Evolutionary conservation across 2,329 filamentous ascomycete genomes (phyloP), one percentile per base, ranked within the genome.

Genomic region (Exophiala bonariae): DNA sequence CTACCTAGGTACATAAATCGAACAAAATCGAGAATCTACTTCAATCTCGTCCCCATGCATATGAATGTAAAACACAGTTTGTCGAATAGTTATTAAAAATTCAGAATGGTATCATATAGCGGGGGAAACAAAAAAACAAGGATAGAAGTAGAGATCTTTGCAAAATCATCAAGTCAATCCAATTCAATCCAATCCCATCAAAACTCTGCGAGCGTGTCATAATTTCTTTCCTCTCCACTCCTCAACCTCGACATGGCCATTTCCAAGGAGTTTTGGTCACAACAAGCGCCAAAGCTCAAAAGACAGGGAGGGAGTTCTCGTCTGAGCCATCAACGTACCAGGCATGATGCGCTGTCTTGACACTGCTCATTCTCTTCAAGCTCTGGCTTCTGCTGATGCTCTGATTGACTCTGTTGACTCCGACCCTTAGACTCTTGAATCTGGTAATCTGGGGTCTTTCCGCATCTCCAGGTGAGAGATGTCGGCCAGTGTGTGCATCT

Each of bases 301-400:
- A 56, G 28, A 49, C 56, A 41, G 49, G 42, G 23, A 57, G 40
- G n/a, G 39, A 45, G 40, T 54, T 55, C 32, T 58, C 54, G 28
- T 50, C 46, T 7, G 42, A 31, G 13, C 45, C 46, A 32, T 56
- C 48, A 20, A 54, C 44, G 36, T 59, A 58, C 55, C 55, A 59
- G 18, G 48, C 46, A 34, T 55, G 49, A 37, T 56, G 55, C 13
- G 54, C 51, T 31, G 49, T 57, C 52, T 59, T 59, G 41, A 59
- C 43, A 48, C 57, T 59, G 6, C 90, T 89, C 41, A 93, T 97
- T 66, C 97, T 97, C 62, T 80, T 89, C 57, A 97, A 96, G 70
- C 85, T 97, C 14, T 89, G 86, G 45, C 87, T 95, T 49, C 93
- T 97, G 68, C 77, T 99, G 49, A 90, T 96, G 66, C 44, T 49